Conservation (phyloP, 257 asterid genomes). For the Petunia secreta region DNA sequence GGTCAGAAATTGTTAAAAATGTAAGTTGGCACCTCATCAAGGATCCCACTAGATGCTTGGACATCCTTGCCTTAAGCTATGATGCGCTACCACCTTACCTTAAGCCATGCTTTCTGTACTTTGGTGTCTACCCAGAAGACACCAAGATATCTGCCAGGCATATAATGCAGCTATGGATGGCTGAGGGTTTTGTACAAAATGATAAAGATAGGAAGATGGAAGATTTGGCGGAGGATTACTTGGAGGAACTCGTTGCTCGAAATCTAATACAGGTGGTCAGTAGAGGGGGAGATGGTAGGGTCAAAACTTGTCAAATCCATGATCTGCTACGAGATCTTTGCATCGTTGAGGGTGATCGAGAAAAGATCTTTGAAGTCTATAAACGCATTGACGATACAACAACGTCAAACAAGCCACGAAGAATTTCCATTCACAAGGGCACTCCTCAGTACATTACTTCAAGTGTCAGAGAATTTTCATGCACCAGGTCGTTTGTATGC, state of each 20-base stretch:
- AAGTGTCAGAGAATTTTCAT: slow-evolving; percentile 33
- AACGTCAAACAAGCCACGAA: slow-evolving; percentile 2
- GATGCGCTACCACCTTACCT: slow-evolving; percentile 35
- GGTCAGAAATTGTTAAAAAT: slow-evolving; percentile 31
- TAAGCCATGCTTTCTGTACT: slow-evolving; percentile 41
- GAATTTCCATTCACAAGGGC: slow-evolving; percentile 28
- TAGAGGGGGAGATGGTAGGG: slow-evolving; percentile 30
- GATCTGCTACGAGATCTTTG: slow-evolving; percentile 43
- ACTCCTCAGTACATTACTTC: slow-evolving; percentile 45
- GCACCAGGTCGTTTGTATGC: slow-evolving; percentile 22
- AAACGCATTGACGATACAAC: no score
- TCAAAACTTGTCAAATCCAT: slow-evolving; percentile 37
- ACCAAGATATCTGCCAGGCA: slow-evolving; percentile 34
- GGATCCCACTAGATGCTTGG: slow-evolving; percentile 36
- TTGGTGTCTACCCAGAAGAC: slow-evolving; percentile 41
- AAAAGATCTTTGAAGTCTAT: slow-evolving; percentile 19
- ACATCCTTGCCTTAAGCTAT: slow-evolving; percentile 38
- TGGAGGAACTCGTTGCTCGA: slow-evolving; percentile 39
- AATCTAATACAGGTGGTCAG: slow-evolving; percentile 31
- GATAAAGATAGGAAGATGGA: slow-evolving; percentile 24
- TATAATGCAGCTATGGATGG: slow-evolving; percentile 40
- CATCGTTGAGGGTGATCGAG: not conserved
- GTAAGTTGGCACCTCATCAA: slow-evolving; percentile 29
- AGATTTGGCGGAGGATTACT: slow-evolving; percentile 36
- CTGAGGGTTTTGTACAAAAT: slow-evolving; percentile 41